These are phyloP conservation scores for Takakia lepidozioides DNA, from an alignment of 225 moss, liverwort and hornwort genomes.

Conservation along the genomic window DNA sequence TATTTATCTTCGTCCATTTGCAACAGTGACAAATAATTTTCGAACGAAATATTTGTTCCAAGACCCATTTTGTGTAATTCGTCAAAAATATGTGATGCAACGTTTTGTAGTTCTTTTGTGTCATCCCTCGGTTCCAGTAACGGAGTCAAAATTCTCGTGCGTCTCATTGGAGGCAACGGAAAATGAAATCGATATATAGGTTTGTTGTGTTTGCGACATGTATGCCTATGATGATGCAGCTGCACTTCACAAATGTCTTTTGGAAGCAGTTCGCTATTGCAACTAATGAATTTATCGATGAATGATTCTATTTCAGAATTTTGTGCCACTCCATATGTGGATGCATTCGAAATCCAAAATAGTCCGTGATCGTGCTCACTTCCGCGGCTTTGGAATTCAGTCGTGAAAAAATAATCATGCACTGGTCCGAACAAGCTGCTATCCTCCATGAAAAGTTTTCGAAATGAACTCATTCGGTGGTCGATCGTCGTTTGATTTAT, in stretches of 20 bases:
- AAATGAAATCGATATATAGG: conserved; percentile 2
- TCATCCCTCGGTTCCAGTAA: not conserved
- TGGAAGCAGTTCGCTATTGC: too few relatives aligned
- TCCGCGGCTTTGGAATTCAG: conserved; percentile 2
- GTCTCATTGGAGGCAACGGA: not conserved
- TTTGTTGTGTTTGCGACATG: too few relatives aligned
- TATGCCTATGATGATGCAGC: too few relatives aligned
- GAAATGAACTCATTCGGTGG: too few relatives aligned
- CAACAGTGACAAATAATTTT: too few relatives aligned
- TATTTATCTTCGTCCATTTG: not conserved
- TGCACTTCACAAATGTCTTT: not conserved
- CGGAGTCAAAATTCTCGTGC: not conserved
- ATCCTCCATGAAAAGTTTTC: too few relatives aligned
- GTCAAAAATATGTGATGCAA: not conserved
- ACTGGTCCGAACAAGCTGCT: too few relatives aligned
- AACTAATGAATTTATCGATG: too few relatives aligned
- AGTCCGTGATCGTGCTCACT: conserved; percentile 1
- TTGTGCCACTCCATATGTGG: not conserved
- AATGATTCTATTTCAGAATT: too few relatives aligned
- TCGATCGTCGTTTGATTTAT: too few relatives aligned
- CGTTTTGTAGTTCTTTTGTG: not conserved
- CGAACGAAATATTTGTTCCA: not conserved
- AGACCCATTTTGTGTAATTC: too few relatives aligned
- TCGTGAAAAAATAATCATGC: not conserved
- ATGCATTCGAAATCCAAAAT: conserved; percentile 4